Base-by-base conservation (phyloP, 192 early-diverging fungal genomes). In the Coemansia sp. region DNA sequence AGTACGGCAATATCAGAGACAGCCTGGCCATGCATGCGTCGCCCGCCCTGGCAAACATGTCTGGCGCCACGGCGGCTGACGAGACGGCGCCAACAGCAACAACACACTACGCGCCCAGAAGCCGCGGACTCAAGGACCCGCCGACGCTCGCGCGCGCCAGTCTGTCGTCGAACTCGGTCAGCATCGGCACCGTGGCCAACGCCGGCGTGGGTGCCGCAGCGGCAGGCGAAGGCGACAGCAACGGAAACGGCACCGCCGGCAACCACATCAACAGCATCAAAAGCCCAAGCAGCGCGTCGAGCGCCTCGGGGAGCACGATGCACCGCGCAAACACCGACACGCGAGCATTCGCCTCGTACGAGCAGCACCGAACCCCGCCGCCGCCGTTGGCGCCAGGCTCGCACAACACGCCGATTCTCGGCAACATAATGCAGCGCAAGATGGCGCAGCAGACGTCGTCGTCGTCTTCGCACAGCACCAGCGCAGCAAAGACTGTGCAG, bases 251-350 rank as follows among this genome's bases (percentile, higher is more conserved):
- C 69, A 70, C n/a, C 7, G 0, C 56, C 56, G 44, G 43, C 38
- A 13, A 6, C 56, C 42, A 43, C 40, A 16, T 8, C 43, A 32
- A 21, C 54, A 59, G 43, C 56, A 47, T 9, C 42, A 56, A 19
- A 15, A 53, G 70, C 63, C 38, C 23, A 19, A 38, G 43, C 49
- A 67, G 64, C 52, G 52, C 38, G 1, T 38, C 32, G 9, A 59
- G 57, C 5, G 39, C 16, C 16, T 13, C 38, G 39, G 38, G 37
- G n/a, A 63, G 50, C 64, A 68, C 45, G 21, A 44, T 58, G 65
- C 79, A 81, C 41, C 64, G 79, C 10, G 74, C 73, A 32, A 75
- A 81, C 64, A 76, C 73, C 9, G 74, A 81, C 44, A 67, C 67
- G 63, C 79, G 71, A 5, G 47, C 74, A 21, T 70, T 75, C n/a